Conservation (phyloP, 257 asterid species). For the Forsythia suspensa region DNA sequence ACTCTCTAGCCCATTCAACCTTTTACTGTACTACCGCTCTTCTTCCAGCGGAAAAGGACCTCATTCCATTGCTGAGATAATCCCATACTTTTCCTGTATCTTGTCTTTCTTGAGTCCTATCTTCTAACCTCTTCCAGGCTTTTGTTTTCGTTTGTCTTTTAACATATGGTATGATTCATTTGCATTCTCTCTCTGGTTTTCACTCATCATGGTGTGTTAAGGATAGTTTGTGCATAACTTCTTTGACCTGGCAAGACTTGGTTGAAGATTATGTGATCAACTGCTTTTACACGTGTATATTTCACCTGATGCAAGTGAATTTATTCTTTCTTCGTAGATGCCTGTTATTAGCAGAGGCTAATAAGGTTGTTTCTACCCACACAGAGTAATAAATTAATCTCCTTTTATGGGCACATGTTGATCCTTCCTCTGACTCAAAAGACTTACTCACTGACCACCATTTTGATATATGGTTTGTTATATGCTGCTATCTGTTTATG, state of each 20-base stretch:
- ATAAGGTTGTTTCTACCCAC: not conserved
- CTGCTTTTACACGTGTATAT: not conserved
- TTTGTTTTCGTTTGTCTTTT: not conserved
- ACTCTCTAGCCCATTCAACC: not conserved
- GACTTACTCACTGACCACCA: not conserved
- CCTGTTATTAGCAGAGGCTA: no score
- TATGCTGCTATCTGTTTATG: not conserved
- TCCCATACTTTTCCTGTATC: not conserved
- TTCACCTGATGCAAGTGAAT: no score
- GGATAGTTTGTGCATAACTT: not conserved
- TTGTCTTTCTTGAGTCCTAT: not conserved
- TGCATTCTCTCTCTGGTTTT: not conserved
- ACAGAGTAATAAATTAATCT: not conserved
- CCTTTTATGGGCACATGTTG: not conserved
- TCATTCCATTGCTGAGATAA: not conserved
- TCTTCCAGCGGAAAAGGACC: not conserved
- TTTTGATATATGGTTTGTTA: not conserved
- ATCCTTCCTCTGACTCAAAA: not conserved
- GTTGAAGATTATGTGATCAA: not conserved
- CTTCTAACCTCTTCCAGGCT: not conserved
- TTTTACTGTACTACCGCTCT: not conserved
- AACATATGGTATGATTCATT: not conserved
- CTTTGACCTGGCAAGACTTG: not conserved
- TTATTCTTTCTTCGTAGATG: no score
- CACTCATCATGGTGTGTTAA: not conserved